Evolutionary conservation across 352 stramenopile species (phyloP).

Genomic region (Globisporangium echinulatum): DNA sequence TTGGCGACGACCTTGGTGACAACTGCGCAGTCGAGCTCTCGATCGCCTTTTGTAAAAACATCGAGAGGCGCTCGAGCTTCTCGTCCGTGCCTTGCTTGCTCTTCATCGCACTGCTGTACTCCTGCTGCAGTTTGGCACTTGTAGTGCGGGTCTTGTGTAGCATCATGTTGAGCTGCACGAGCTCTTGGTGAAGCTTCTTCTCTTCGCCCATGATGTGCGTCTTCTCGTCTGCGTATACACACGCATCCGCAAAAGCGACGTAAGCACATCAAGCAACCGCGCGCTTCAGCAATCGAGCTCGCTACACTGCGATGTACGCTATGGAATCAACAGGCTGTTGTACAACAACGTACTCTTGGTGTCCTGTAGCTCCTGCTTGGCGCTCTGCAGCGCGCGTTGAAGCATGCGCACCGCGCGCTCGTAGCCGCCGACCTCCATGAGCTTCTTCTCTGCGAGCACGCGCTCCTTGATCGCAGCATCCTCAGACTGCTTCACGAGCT

Average conservation of each 20-base stretch:
- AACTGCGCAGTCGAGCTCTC: constrained; percentile 1
- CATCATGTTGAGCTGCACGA: constrained; percentile 29
- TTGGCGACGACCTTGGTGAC: not conserved
- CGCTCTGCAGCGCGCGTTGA: constrained; percentile 40
- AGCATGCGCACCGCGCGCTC: constrained; percentile 50
- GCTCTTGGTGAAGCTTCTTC: constrained; percentile 43
- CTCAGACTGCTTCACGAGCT: constrained; percentile 37
- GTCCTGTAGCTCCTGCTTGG: constrained; percentile 43
- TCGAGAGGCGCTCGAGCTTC: constrained; percentile 45
- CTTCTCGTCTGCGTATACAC: constrained; percentile 34
- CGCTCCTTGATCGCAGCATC: constrained; percentile 44
- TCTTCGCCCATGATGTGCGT: constrained; percentile 40
- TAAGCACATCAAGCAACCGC: not conserved
- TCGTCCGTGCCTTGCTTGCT: constrained; percentile 46
- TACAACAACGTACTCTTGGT: constrained; percentile 30
- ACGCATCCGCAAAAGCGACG: not conserved
- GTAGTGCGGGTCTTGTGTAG: constrained; percentile 25
- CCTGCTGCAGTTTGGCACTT: constrained; percentile 41
- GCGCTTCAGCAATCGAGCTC: not conserved
- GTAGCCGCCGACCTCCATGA: constrained; percentile 60
- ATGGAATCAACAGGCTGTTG: too few species aligned
- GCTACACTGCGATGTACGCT: not conserved
- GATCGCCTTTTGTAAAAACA: constrained; percentile 46
- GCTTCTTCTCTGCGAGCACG: constrained; percentile 44
- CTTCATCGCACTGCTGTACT: constrained; percentile 36